These are phyloP conservation scores for Pseudognaphalium luteoalbum DNA, from an alignment of 129 eudicot species.

Conservation along the genomic window DNA sequence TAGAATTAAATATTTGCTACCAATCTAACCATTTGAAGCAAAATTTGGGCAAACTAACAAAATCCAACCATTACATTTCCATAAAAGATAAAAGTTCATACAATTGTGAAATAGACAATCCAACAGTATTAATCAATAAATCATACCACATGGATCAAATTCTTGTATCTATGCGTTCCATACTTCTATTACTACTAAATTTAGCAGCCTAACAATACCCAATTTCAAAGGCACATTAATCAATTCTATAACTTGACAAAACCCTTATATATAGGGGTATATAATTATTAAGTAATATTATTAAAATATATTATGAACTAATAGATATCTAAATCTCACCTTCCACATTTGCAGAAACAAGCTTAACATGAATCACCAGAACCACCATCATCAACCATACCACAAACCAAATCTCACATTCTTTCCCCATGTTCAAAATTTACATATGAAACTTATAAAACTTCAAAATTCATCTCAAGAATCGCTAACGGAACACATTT, in stretches of 20 bases:
- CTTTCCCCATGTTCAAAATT: not conserved
- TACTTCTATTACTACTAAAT: slow-evolving; percentile 6
- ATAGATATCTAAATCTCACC: slow-evolving; percentile 37
- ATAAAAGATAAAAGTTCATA: not conserved
- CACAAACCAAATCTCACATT: slow-evolving; percentile 30
- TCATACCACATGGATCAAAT: slow-evolving; percentile 10
- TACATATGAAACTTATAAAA: not conserved
- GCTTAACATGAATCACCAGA: slow-evolving; percentile 30
- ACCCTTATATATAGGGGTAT: not conserved
- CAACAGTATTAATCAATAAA: not conserved
- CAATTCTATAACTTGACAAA: slow-evolving; percentile 3
- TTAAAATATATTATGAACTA: not conserved
- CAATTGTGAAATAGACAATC: slow-evolving; percentile 12
- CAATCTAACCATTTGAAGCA: slow-evolving; percentile 12
- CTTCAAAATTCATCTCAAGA: slow-evolving; percentile 34
- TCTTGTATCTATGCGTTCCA: not conserved
- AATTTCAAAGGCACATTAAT: not conserved
- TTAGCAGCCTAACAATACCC: slow-evolving; percentile 9
- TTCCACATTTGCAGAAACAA: slow-evolving; percentile 65
- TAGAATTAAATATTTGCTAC: not conserved
- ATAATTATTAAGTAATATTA: too few species aligned
- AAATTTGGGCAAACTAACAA: not conserved
- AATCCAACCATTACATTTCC: not conserved
- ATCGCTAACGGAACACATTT: slow-evolving; percentile 32
- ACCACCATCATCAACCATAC: slow-evolving; percentile 45